Evolutionary conservation across 2,329 filamentous ascomycete species (phyloP), one percentile per base, ranked within the genome.

Genomic region (Fusarium zealandicum): DNA sequence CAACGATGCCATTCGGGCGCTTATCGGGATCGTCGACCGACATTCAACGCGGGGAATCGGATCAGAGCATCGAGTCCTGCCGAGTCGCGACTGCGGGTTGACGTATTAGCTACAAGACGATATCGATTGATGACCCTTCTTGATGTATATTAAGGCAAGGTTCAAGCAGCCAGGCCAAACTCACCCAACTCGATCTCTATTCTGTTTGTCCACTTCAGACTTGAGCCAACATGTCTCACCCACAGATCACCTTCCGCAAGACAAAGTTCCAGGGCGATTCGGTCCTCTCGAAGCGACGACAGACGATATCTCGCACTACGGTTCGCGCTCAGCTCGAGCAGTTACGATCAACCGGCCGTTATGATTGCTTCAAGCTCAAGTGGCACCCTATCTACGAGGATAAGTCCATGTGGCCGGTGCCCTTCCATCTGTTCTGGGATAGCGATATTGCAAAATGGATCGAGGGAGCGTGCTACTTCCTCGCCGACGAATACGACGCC

Each of bases 391-490:
- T 73, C 7, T 85, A 86, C 66, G 75, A 76, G 28, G 78, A 83
- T 42, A 69, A 75, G 52, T 76, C 76, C 10, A 59, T 56, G 46
- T 85, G 80, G 80, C 83, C 83, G 0, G 75, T 84, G 4, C 81
- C 82, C 1, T 79, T 80, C 25, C 80, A 83, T 58, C 70, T 84
- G 1, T 86, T 86, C 65, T 85, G 82, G 82, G 83, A 86, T 68
- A 76, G 73, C 62, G 58, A 61, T 38, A 54, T 58, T 3, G 54
- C 43, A 4, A 61, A 61, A 20, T 61, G 59, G 59, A 62, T 61
- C 2, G 59, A 61, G n/a, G 58, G 54, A 1, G 59, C 58, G 2
- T 61, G 58, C 17, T 61, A 61, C 17, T 48, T 58, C 5, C 45
- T 61, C 11, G 31, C 14, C 13, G 36, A 38, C 0, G 53, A 48